phyloP scores from a whole-genome alignment of 83 land plant genomes.

The Thuja plicata region DNA sequence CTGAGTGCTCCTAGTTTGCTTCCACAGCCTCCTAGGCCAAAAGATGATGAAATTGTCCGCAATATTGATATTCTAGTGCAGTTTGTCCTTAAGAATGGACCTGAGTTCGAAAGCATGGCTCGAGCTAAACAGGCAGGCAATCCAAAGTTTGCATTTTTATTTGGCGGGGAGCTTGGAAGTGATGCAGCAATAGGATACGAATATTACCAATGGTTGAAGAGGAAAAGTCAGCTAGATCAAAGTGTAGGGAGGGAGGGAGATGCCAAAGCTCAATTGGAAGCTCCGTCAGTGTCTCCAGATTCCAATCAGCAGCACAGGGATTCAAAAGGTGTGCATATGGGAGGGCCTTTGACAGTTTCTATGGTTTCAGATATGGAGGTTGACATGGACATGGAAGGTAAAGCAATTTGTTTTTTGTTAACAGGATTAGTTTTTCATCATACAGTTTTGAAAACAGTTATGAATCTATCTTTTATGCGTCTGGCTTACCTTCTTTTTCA shows the following conservation, averaged over 20 bases:
- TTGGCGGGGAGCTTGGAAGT: constrained; percentile 63
- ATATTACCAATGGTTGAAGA: constrained; percentile 69
- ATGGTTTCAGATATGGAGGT: constrained; percentile 74
- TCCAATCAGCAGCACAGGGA: constrained; percentile 7
- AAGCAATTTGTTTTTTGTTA: not conserved
- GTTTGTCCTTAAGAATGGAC: constrained; percentile 53
- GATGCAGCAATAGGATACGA: constrained; percentile 53
- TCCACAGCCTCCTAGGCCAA: constrained; percentile 43
- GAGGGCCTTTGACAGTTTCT: constrained; percentile 22
- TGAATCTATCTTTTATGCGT: not conserved
- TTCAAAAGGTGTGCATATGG: constrained; percentile 2
- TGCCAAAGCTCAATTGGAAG: not conserved
- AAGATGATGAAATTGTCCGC: constrained; percentile 44
- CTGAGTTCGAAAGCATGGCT: constrained; percentile 39
- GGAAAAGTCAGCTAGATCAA: constrained; percentile 18
- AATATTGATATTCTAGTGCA: constrained; percentile 55
- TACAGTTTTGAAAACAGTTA: not conserved
- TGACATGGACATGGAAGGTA: constrained; percentile 34
- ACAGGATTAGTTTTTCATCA: not conserved
- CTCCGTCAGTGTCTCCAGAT: not conserved
- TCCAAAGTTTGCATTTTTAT: constrained; percentile 60
- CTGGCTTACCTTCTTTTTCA: not conserved
- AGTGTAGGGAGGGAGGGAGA: not conserved
- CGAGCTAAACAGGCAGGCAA: constrained; percentile 37
- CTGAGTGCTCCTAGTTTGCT: not conserved